Base-by-base conservation (phyloP, 73 alveolate species). In the Paramecium sonneborni region DNA sequence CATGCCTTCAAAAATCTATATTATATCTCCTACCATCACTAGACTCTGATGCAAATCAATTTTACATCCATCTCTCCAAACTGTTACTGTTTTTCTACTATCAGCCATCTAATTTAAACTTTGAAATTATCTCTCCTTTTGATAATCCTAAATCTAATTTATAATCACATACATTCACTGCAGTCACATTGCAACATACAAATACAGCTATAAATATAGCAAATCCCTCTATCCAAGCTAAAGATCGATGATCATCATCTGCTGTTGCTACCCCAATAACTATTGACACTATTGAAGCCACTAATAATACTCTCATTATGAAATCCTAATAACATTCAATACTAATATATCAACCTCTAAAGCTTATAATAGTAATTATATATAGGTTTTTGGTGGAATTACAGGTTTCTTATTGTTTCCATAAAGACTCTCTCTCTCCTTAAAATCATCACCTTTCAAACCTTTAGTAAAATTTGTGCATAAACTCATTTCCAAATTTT, bases 21-120 rank as follows among this genome's bases (percentile, higher is more conserved):
- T 85, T 11, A 96, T 46, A 46, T 96, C 99, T 23, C 99, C 99
- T 26, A 96, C 99, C 92, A 95, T 85, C 56, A 96, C 92, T 41
- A 95, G 95, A 9, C 87, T 84, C 30, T 92, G 56, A 84, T 92
- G 93, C 43, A 96, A 38, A 39, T 85, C 93, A 18, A 5, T 37
- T 44, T 93, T 92, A 55, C 41, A 26, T 1, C 97, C 98, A 24
- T 95, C 74, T 79, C 99, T 95, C 39, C 95, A 76, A 28, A 92
- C 93, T 88, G 82, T 93, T 52, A 91, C 92, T 41, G 88, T 87
- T 52, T 79, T 92, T 34, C 94, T 85, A 55, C 72, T 70, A 20
- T 88, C 94, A 1, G 94, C 94, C 39, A 69, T 82, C 76, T 70
- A 23, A 88, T 88, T 88, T 37, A 41, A 39, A 88, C 84, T 55